Evolutionary conservation across 2,329 filamentous ascomycete genomes (phyloP).

Genomic region (Botrytis paeoniae): DNA sequence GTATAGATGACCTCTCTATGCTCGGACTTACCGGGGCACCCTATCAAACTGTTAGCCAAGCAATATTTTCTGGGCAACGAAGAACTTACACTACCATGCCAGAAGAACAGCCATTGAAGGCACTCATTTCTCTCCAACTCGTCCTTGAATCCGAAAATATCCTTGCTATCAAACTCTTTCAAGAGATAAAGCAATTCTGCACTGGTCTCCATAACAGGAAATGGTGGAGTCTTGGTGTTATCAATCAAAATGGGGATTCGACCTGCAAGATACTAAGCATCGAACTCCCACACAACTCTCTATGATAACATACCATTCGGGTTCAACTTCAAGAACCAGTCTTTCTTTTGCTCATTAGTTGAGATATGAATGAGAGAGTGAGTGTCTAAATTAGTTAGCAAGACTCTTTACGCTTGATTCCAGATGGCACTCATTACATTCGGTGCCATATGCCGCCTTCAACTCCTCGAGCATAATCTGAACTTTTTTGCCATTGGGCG

Average conservation of each 20-base stretch:
- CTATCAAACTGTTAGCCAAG: not conserved
- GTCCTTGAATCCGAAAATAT: constrained; percentile 51
- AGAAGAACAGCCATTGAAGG: constrained; percentile 55
- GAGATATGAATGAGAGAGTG: constrained; percentile 22
- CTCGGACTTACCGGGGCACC: not conserved
- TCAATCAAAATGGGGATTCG: constrained; percentile 52
- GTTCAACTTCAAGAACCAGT: constrained; percentile 50
- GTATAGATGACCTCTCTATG: not conserved
- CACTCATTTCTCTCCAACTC: constrained; percentile 48
- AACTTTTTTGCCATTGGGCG: constrained; percentile 51
- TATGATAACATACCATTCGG: constrained; percentile 40
- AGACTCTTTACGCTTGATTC: not conserved
- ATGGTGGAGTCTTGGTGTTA: constrained; percentile 48
- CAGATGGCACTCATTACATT: constrained; percentile 42
- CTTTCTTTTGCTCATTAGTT: constrained; percentile 54
- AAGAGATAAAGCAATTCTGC: constrained; percentile 53
- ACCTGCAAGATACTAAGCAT: constrained; percentile 22
- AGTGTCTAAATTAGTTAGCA: constrained; percentile 18
- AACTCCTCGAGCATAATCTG: constrained; percentile 56
- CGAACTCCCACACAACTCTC: not conserved
- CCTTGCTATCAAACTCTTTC: constrained; percentile 45
- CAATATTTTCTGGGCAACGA: not conserved
- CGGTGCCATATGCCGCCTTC: constrained; percentile 47
- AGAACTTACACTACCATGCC: constrained; percentile 45
- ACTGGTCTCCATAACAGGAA: constrained; percentile 52